Evolutionary conservation across 306 rosid genomes (phyloP), one percentile per base, ranked within the genome.

Genomic region (Myrica gale): DNA sequence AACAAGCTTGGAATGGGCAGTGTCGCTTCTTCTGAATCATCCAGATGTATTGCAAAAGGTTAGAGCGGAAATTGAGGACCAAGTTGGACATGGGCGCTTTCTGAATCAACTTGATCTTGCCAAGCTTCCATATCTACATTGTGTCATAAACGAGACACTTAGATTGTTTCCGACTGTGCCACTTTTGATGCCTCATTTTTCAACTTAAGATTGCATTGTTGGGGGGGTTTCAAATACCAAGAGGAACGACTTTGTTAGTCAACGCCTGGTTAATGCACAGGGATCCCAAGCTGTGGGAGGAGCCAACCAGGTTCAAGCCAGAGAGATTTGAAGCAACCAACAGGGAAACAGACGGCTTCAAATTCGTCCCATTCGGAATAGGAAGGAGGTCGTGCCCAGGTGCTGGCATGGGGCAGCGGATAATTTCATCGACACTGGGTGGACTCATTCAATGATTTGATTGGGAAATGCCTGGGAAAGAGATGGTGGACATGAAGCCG

Each of bases 251-350:
- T 76, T 20, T 88, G 39, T 17, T 88, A 9, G 78, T 77, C n/a
- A 88, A 85, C 50, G 8, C 73, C 50, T 88, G 89, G 91, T 80
- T 82, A 42, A 19, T 88, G n/a, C 91, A 88, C 0, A 75, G 84
- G 1, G 85, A 88, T 23, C 43, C 83, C 3, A 56, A 46, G 8
- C 4, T 61, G 11, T 88, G 88, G 89, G 47, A 4, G 2, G 77
- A 88, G 3, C 84, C 88, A 1, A 55, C 61, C 2, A 55, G 4
- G 61, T 55, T 55, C 26, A 63, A 9, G 76, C 92, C 89, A 3
- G 87, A 84, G 58, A 86, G 92, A 68, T 88, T 86, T 69, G 67
- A 39, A 20, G 73, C 47, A 16, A 53, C 10, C 1, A 73, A 39
- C 5, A 72, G 68, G 39, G 51, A 55, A 55, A 55, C 42, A 65